Evolutionary conservation across 306 rosid species (phyloP).

Genomic region (Sphenostylis stenocarpa): DNA sequence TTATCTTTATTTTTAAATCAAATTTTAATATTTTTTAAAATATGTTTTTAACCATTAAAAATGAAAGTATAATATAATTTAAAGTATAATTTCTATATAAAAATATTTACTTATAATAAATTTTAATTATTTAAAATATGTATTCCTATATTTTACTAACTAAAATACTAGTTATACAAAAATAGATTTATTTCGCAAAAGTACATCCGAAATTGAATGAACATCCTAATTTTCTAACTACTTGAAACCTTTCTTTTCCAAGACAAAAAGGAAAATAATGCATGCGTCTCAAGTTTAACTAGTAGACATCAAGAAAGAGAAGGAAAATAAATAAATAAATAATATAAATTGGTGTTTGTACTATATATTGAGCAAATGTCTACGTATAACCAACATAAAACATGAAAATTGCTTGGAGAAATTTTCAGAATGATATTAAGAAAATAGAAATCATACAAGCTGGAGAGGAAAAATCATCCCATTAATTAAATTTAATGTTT

Average conservation of each 20-base stretch:
- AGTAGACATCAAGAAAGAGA: background rate
- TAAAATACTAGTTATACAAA: background rate
- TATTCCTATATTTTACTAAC: background rate
- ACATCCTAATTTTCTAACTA: background rate
- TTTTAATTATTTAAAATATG: background rate
- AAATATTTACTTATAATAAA: background rate
- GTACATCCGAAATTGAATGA: background rate
- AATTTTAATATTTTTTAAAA: background rate
- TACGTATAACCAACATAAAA: too few relatives aligned
- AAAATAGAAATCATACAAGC: background rate
- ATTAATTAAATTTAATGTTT: too few relatives aligned
- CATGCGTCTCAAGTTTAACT: too few relatives aligned
- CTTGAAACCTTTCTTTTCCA: background rate
- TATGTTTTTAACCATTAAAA: background rate
- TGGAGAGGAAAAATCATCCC: background rate
- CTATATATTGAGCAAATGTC: too few relatives aligned
- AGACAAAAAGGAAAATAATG: too few relatives aligned
- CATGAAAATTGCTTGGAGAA: background rate
- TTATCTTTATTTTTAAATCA: background rate
- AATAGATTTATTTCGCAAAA: background rate
- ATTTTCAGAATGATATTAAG: background rate
- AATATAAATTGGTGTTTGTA: too few relatives aligned
- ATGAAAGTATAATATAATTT: background rate
- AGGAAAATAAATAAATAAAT: background rate
- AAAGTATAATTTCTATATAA: background rate